These are phyloP conservation scores for Protomyces arabidopsidicola DNA, from an alignment of 1,139 yeast species.

Conservation along the genomic window DNA sequence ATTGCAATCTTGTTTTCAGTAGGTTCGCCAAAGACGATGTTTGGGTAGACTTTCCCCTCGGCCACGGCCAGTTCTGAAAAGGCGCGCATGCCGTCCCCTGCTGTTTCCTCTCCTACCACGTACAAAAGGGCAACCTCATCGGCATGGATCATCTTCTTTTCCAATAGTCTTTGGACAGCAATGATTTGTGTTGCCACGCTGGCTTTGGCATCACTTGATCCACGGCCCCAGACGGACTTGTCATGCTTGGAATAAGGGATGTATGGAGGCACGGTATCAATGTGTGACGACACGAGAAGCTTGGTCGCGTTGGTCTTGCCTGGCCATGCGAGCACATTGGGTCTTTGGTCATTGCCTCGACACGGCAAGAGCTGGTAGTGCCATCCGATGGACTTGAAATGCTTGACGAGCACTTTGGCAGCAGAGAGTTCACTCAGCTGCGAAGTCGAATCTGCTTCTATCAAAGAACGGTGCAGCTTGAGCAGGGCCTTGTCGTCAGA, in stretches of 20 bases:
- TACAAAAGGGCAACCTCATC: slow-evolving; percentile 58
- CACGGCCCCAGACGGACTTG: slow-evolving; percentile 56
- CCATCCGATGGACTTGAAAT: slow-evolving; percentile 13
- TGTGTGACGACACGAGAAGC: slow-evolving; percentile 58
- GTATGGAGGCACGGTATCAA: slow-evolving; percentile 69
- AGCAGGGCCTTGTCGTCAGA: slow-evolving; percentile 8
- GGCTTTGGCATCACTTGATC: slow-evolving; percentile 64
- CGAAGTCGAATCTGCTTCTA: slow-evolving; percentile 23
- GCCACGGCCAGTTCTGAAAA: slow-evolving; percentile 8
- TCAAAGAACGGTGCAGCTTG: slow-evolving; percentile 2
- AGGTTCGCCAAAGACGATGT: slow-evolving; percentile 70
- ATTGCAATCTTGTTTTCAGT: slow-evolving; percentile 64
- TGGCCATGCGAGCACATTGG: slow-evolving; percentile 22
- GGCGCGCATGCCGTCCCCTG: slow-evolving; percentile 42
- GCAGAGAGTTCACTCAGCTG: slow-evolving; percentile 10
- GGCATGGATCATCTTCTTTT: slow-evolving; percentile 43
- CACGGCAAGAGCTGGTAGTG: slow-evolving; percentile 8
- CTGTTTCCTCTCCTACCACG: slow-evolving; percentile 66
- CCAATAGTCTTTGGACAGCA: slow-evolving; percentile 48
- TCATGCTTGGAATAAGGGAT: slow-evolving; percentile 52
- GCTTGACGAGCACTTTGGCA: slow-evolving; percentile 11
- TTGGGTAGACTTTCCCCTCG: slow-evolving; percentile 46
- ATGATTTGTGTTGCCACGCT: slow-evolving; percentile 61
- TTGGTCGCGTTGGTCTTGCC: slow-evolving; percentile 41
- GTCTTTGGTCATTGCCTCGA: background rate